These are phyloP conservation scores for Salix brachista DNA, from an alignment of 345 rosid genomes.

Conservation along the genomic window DNA sequence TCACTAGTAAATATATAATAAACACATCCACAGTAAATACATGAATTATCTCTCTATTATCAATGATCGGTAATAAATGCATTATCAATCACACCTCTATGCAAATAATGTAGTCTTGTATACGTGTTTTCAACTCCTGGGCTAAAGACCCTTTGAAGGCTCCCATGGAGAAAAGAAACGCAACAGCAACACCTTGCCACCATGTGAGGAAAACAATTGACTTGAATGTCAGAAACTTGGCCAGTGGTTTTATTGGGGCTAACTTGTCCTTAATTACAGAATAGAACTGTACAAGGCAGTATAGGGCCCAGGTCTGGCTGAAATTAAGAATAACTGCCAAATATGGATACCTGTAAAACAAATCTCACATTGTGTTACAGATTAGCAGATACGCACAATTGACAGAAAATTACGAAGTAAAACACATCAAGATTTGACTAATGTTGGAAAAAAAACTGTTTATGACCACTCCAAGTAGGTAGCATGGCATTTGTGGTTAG, in stretches of 20 bases:
- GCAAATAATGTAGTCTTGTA: slow-evolving; percentile 95
- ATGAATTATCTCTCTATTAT: background rate
- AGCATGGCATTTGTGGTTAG: background rate
- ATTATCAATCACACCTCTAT: slow-evolving; percentile 57
- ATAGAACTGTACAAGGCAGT: slow-evolving; percentile 96
- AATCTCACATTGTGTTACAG: background rate
- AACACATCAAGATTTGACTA: background rate
- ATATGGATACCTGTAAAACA: slow-evolving; percentile 80
- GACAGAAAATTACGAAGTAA: background rate
- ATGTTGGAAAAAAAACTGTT: background rate
- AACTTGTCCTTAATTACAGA: slow-evolving; percentile 77
- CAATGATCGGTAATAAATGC: background rate
- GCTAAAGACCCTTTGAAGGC: slow-evolving; percentile 81
- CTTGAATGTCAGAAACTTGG: slow-evolving; percentile 91
- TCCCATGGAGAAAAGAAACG: slow-evolving; percentile 89
- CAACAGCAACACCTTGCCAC: slow-evolving; percentile 98
- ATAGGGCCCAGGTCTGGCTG: slow-evolving; percentile 96
- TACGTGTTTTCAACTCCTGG: slow-evolving; percentile 79
- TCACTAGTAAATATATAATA: background rate
- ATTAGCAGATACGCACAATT: background rate
- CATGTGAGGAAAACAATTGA: slow-evolving; percentile 97
- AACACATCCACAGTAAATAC: background rate
- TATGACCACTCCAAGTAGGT: background rate
- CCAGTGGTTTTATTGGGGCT: slow-evolving; percentile 88
- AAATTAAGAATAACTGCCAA: slow-evolving; percentile 93